phyloP scores from a whole-genome alignment of 169 alveolate genomes.

The Sarcocystis neurona region DNA sequence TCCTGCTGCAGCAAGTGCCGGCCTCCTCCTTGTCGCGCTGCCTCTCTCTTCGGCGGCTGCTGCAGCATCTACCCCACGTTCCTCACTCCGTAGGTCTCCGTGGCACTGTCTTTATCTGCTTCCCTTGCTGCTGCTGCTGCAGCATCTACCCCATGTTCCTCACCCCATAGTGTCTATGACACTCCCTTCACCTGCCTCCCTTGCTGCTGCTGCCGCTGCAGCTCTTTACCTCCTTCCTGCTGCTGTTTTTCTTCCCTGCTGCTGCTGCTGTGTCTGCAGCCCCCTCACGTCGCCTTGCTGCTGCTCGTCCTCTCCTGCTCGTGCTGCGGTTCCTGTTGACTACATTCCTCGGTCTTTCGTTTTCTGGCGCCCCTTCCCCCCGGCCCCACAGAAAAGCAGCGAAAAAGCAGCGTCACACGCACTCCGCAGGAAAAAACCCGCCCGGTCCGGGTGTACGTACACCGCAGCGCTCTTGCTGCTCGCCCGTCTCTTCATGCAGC shows the following conservation, averaged over 20 bases:
- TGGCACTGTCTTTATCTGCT: not conserved
- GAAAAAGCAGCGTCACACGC: too few relatives aligned
- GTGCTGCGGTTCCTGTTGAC: not conserved
- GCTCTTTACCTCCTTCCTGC: not conserved
- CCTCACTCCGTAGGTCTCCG: too few relatives aligned
- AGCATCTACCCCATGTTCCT: not conserved
- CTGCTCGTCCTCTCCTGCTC: not conserved
- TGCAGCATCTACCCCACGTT: not conserved
- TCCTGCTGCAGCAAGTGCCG: not conserved
- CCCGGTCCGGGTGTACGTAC: too few relatives aligned
- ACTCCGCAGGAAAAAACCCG: too few relatives aligned
- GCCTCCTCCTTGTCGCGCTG: slow-evolving; percentile 6
- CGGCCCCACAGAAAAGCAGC: not conserved
- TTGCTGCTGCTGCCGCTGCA: too few relatives aligned
- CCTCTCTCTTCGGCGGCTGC: not conserved
- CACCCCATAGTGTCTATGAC: not conserved
- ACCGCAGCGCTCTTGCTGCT: too few relatives aligned
- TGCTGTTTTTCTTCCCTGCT: not conserved
- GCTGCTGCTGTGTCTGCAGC: not conserved
- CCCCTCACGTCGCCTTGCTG: not conserved
- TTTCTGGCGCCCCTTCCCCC: not conserved
- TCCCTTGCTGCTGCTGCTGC: not conserved
- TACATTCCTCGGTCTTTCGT: not conserved
- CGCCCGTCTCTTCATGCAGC: not conserved
- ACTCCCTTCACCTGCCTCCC: too few relatives aligned